Conservation (phyloP, 2,329 filamentous ascomycete species). For the Penicillium concentricum region DNA sequence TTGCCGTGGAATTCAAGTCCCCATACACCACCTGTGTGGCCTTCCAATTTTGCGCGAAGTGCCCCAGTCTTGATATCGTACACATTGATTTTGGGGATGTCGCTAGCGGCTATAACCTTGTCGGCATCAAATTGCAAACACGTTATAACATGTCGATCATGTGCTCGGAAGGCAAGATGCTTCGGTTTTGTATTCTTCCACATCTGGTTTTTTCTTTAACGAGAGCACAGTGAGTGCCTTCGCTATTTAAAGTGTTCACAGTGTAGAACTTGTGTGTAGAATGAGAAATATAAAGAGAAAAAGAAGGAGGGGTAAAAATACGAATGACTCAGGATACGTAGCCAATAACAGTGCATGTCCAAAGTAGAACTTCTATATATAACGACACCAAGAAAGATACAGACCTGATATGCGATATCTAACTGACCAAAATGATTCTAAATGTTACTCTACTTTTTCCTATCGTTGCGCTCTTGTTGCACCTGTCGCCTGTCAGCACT, state of each 20-base stretch:
- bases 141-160: conserved; percentile 93
- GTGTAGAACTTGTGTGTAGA: no score
- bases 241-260: neutral
- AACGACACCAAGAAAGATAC: neutral
- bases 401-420: neutral
- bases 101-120: conserved; percentile 95
- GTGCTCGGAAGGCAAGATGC: conserved; percentile 91
- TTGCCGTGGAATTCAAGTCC: conserved; percentile 95
- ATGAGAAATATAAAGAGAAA: neutral
- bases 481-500: neutral
- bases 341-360: neutral
- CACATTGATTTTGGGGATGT: conserved; percentile 95
- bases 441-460: neutral
- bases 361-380: no score
- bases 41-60: conserved; percentile 76
- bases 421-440: neutral
- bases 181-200: conserved; percentile 75
- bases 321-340: neutral
- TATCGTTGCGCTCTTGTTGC: neutral
- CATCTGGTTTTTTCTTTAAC: conserved; percentile 54
- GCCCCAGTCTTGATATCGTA: conserved; percentile 95
- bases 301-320: neutral
- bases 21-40: conserved; percentile 97
- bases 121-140: conserved; percentile 96
- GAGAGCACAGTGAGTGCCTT: neutral